Conservation (phyloP, 495 filamentous ascomycete species). For the Penicillium waksmanii region DNA sequence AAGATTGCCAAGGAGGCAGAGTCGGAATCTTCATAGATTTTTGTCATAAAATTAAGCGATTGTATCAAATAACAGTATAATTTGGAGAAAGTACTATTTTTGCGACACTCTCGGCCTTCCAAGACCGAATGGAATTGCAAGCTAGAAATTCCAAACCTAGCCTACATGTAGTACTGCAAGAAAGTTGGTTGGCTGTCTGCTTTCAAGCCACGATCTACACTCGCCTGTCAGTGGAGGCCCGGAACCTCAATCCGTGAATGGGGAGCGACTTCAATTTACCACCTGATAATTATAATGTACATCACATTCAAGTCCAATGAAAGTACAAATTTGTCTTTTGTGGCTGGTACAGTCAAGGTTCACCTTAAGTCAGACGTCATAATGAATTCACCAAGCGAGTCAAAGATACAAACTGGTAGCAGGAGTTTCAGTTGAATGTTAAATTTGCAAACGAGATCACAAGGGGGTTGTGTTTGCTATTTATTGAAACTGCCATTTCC, state of each 20-base stretch:
- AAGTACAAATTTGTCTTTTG: conserved; percentile 8
- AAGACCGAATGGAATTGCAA: conserved; percentile 27
- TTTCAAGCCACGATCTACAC: neutral
- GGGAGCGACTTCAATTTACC: neutral
- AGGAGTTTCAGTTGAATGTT: neutral
- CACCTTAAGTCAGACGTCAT: neutral
- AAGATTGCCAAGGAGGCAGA: too few relatives aligned
- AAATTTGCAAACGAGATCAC: neutral
- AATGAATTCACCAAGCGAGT: neutral
- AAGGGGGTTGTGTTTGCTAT: neutral
- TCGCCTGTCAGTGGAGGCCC: neutral
- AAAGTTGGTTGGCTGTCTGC: neutral
- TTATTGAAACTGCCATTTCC: neutral
- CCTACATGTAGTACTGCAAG: neutral
- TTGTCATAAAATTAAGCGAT: too few relatives aligned
- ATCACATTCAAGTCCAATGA: neutral
- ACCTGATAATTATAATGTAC: neutral
- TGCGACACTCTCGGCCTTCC: too few relatives aligned
- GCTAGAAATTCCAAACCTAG: neutral
- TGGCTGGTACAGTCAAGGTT: conserved; percentile 29
- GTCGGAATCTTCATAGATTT: too few relatives aligned
- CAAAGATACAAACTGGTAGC: neutral
- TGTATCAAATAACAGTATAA: too few relatives aligned
- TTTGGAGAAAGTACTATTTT: too few relatives aligned
- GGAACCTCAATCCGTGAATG: neutral